Percentiles rank a stretch among this genome's conserved stretches.
Conservation (phyloP, 106 monocot genomes). For the Acanthochlamys bracteata region DNA sequence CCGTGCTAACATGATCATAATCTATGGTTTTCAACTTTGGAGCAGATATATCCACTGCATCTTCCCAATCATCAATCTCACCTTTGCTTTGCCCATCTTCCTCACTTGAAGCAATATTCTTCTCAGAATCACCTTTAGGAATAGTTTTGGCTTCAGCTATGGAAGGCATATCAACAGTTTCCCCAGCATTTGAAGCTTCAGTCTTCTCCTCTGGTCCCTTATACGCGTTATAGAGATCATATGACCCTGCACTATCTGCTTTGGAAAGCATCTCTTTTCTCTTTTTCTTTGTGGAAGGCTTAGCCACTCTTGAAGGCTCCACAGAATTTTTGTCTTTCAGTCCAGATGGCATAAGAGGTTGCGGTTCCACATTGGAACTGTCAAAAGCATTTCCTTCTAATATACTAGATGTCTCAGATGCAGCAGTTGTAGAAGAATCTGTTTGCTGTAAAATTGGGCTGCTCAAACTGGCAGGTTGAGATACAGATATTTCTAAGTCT, state of each 20-base stretch:
- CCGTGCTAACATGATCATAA: not conserved
- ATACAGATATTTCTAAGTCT: not conserved
- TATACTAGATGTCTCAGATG: slow-evolving; percentile 3
- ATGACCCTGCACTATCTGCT: slow-evolving; percentile 77
- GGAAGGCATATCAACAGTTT: slow-evolving; percentile 19
- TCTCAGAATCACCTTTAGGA: slow-evolving; percentile 15
- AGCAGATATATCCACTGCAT: slow-evolving; percentile 60
- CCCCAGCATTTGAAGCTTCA: slow-evolving; percentile 12
- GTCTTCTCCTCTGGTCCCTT: slow-evolving; percentile 69
- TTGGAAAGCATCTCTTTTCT: slow-evolving; percentile 64
- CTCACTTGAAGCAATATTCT: slow-evolving; percentile 16
- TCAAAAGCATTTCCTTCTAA: slow-evolving; percentile 11
- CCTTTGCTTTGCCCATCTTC: slow-evolving; percentile 34
- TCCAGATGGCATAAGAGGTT: slow-evolving; percentile 4
- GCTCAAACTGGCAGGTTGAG: slow-evolving; percentile 5
- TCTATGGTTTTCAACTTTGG: slow-evolving; percentile 29
- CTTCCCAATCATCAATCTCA: slow-evolving; percentile 84
- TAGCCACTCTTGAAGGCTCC: slow-evolving; percentile 27
- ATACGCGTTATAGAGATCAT: slow-evolving; percentile 85
- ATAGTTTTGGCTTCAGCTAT: slow-evolving; percentile 11
- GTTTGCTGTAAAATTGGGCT: slow-evolving; percentile 2
- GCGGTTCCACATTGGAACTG: not conserved
- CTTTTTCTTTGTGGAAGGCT: slow-evolving; percentile 49
- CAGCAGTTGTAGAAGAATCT: not conserved
- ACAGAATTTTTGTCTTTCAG: slow-evolving; percentile 30